These are phyloP conservation scores for Nicotiana tabacum DNA, from an alignment of 257 asterid genomes.

Conservation along the genomic window DNA sequence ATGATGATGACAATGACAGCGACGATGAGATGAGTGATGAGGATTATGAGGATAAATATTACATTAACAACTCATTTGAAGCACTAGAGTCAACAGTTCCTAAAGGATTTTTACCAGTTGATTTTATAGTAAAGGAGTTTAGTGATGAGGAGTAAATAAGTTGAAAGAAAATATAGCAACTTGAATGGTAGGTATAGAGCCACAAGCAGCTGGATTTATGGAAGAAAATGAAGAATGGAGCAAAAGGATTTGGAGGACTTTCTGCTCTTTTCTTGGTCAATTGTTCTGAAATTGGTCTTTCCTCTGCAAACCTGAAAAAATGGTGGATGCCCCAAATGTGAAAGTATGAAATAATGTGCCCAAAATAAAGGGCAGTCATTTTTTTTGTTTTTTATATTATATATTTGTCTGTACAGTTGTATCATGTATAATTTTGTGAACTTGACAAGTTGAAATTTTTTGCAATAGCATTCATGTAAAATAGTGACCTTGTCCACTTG, in stretches of 20 bases:
- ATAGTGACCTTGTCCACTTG: neutral
- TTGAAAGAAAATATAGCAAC: neutral
- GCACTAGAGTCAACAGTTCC: conserved; percentile 43
- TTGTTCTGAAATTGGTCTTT: no score
- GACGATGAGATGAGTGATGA: conserved; percentile 30
- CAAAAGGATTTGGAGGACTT: neutral
- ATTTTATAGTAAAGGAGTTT: conserved; percentile 40
- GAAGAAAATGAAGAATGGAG: neutral
- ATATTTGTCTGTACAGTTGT: neutral
- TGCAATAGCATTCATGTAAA: neutral
- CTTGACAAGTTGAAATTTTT: neutral
- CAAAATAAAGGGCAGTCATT: neutral
- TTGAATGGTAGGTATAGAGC: neutral
- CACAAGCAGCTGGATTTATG: neutral
- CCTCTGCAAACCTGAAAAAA: neutral
- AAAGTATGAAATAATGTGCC: neutral
- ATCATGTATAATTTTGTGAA: neutral
- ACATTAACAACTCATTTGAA: conserved; percentile 37
- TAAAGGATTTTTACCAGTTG: conserved; percentile 74
- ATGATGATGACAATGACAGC: conserved; percentile 14
- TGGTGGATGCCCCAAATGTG: neutral
- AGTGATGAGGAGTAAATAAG: conserved; percentile 35
- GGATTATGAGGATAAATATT: conserved; percentile 19
- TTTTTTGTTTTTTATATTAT: neutral
- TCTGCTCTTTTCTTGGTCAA: no score